phyloP scores from a whole-genome alignment of 2,329 filamentous ascomycete species.

The Epichloe sp. region DNA sequence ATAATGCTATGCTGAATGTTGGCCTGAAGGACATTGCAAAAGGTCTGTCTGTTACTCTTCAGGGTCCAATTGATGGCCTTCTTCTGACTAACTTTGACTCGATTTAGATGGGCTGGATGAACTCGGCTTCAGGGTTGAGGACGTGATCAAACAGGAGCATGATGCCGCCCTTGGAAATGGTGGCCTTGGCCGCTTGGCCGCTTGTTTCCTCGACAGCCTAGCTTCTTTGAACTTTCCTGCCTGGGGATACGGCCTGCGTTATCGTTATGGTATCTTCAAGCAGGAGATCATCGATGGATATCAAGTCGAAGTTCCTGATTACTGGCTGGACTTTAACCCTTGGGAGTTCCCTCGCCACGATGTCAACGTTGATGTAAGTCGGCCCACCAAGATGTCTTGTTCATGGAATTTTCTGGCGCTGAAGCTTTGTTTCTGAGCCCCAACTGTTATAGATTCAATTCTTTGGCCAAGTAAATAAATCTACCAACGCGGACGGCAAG shows the following conservation, averaged over 20 bases:
- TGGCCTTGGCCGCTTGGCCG: constrained; percentile 84
- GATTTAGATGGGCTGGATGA: constrained; percentile 69
- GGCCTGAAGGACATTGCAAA: constrained; percentile 74
- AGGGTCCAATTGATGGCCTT: background rate
- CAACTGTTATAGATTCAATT: constrained; percentile 60
- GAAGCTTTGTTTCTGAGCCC: background rate
- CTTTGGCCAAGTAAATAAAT: constrained; percentile 71
- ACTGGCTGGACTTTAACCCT: constrained; percentile 98
- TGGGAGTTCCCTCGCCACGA: constrained; percentile 98
- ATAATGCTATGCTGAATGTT: constrained; percentile 98
- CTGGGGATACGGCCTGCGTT: constrained; percentile 93
- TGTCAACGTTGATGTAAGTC: constrained; percentile 68
- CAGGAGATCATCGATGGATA: constrained; percentile 98
- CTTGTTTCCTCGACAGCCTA: constrained; percentile 93
- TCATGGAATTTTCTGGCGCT: background rate
- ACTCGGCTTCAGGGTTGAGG: constrained; percentile 92
- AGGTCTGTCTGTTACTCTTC: constrained; percentile 34
- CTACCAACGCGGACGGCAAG: constrained; percentile 65
- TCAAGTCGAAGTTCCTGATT: constrained; percentile 95
- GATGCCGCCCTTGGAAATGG: constrained; percentile 95
- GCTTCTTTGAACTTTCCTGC: constrained; percentile 90
- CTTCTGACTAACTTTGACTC: background rate
- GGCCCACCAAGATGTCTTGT: background rate
- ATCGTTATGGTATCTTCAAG: constrained; percentile 97
- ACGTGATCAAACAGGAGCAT: constrained; percentile 87